Percentiles rank a stretch among this genome's conserved stretches.
phyloP scores from a whole-genome alignment of 2,329 filamentous ascomycete species.

The Talaromyces sp. region DNA sequence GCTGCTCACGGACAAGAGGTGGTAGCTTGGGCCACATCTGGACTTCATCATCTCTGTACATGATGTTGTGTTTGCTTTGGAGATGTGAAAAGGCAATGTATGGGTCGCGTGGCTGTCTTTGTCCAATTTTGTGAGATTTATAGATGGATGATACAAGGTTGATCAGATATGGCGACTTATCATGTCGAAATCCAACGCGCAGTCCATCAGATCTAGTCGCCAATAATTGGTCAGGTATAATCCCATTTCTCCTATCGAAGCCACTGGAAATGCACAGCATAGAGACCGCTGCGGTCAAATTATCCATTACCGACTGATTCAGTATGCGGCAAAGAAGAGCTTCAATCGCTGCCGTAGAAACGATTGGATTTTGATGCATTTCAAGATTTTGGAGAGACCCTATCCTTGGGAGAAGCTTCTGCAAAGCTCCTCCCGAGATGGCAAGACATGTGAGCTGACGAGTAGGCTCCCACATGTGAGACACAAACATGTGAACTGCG shows the following conservation, averaged over 20 bases:
- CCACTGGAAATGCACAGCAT: not conserved
- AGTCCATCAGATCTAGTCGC: not conserved
- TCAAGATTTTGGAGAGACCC: not conserved
- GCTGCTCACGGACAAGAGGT: not conserved
- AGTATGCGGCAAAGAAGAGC: not conserved
- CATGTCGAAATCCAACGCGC: not conserved
- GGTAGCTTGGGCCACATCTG: not conserved
- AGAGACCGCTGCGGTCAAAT: not conserved
- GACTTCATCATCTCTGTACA: not conserved
- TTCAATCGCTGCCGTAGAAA: not conserved
- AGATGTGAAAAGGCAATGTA: not conserved
- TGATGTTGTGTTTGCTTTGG: not conserved
- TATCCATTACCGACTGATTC: not conserved
- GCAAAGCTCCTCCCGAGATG: slow-evolving; percentile 4
- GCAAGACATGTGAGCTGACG: slow-evolving; percentile 10
- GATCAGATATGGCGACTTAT: not conserved
- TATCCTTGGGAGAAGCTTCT: not conserved
- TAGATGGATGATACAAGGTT: not conserved
- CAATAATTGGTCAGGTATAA: not conserved
- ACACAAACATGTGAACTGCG: slow-evolving; percentile 7
- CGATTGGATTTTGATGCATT: not conserved
- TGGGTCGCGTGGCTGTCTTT: not conserved
- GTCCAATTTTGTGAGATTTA: not conserved
- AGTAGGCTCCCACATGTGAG: slow-evolving; percentile 5
- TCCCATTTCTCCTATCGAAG: not conserved